Conservation (phyloP, 768 basidiomycete genomes). For the Steccherinum ochraceum region DNA sequence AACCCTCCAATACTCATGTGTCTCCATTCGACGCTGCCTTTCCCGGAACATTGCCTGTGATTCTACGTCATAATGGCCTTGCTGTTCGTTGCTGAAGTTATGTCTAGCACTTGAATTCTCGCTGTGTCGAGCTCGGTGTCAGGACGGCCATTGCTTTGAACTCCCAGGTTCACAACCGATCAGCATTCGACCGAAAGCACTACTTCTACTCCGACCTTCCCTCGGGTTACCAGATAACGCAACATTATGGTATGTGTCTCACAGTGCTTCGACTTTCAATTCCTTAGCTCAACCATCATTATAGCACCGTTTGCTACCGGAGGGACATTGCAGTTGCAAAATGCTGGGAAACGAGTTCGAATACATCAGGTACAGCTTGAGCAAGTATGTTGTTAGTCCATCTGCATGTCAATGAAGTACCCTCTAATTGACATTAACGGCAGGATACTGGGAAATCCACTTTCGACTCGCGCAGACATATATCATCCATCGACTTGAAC, state of each 20-base stretch:
- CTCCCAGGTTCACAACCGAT: constrained; percentile 55
- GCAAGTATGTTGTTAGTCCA: constrained; percentile 49
- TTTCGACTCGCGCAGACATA: constrained; percentile 40
- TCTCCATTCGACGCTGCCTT: constrained; percentile 82
- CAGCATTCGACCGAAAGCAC: constrained; percentile 94
- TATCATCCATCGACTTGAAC: constrained; percentile 78
- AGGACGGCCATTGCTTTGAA: constrained; percentile 76
- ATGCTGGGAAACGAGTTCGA: constrained; percentile 45
- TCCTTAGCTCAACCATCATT: neutral
- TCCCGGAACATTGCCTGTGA: constrained; percentile 88
- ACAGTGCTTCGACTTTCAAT: constrained; percentile 7
- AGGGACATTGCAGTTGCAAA: constrained; percentile 49
- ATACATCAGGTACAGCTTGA: constrained; percentile 95
- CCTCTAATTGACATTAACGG: constrained; percentile 6
- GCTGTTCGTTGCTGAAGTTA: neutral
- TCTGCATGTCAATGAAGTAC: neutral
- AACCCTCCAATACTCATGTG: constrained; percentile 66
- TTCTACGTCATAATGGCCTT: neutral
- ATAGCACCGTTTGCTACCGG: constrained; percentile 73
- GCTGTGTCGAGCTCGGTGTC: constrained; percentile 73
- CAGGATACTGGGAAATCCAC: constrained; percentile 92
- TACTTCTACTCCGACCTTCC: constrained; percentile 97
- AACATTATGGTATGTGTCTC: constrained; percentile 69
- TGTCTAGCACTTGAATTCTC: constrained; percentile 50
- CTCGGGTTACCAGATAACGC: constrained; percentile 94